Conservation (phyloP, 2,329 filamentous ascomycete species). For the Apiospora phragmitis region DNA sequence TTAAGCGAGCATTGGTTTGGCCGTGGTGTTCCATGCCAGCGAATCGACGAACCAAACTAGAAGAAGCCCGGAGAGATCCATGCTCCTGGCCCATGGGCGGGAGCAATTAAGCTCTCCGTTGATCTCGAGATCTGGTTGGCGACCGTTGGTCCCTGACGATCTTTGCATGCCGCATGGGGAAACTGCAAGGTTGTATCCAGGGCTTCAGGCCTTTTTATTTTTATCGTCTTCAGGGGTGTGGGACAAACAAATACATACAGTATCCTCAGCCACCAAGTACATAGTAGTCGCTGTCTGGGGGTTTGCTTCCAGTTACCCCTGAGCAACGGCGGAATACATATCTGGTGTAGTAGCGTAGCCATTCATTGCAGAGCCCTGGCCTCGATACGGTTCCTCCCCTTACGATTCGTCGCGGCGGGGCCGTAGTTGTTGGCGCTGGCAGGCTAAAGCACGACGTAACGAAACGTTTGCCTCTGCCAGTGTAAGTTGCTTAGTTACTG, state of each 20-base stretch:
- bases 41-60: neutral
- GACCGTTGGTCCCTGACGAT: constrained; percentile 10
- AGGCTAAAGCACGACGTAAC: neutral
- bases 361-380: neutral
- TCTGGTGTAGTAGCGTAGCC: neutral
- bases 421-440: too few relatives aligned
- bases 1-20: neutral
- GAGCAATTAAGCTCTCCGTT: constrained; percentile 1
- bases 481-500: too few relatives aligned
- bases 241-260: neutral
- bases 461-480: neutral
- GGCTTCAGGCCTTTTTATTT: neutral
- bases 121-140: constrained; percentile 4
- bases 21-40: neutral
- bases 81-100: constrained; percentile 1
- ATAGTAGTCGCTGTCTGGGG: neutral
- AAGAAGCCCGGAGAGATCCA: neutral
- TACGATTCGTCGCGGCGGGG: neutral
- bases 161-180: constrained; percentile 5
- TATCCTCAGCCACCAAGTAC: neutral
- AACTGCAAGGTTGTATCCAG: constrained; percentile 1
- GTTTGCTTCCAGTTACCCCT: neutral
- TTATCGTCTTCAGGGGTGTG: neutral
- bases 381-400: neutral
- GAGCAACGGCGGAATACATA: neutral